These are phyloP conservation scores for Aureoboletus auriporus DNA, from an alignment of 768 basidiomycete genomes.

Conservation along the genomic window DNA sequence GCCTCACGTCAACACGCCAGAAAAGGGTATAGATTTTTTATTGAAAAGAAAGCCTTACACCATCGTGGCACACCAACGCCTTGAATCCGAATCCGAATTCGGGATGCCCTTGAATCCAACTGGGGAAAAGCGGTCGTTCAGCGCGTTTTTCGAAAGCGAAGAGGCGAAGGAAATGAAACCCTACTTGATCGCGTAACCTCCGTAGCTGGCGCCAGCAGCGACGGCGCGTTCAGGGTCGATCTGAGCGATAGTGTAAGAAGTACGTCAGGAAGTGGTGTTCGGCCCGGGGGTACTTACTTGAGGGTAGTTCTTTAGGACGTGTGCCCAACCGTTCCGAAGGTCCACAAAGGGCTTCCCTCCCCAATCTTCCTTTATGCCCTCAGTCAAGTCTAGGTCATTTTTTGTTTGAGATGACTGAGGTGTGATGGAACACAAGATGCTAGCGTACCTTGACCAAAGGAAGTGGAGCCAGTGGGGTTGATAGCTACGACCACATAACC, in stretches of 20 bases:
- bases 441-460: slow-evolving; percentile 76
- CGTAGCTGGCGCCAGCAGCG: slow-evolving; percentile 81
- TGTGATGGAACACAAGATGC: too few relatives aligned
- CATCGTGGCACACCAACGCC: slow-evolving; percentile 89
- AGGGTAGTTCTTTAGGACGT: slow-evolving; percentile 61
- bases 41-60: slow-evolving; percentile 43
- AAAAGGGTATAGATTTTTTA: not conserved
- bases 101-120: slow-evolving; percentile 94
- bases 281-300: slow-evolving; percentile 42
- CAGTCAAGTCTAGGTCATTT: slow-evolving; percentile 58
- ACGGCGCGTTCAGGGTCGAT: slow-evolving; percentile 67
- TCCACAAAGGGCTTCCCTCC: slow-evolving; percentile 84
- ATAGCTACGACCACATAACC: slow-evolving; percentile 87
- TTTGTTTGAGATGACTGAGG: not conserved
- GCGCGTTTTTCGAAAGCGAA: not conserved
- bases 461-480: slow-evolving; percentile 93
- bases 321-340: slow-evolving; percentile 69
- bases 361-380: slow-evolving; percentile 78
- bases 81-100: slow-evolving; percentile 88
- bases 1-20: not conserved
- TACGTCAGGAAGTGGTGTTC: not conserved
- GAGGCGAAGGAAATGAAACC: slow-evolving; percentile 20
- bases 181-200: slow-evolving; percentile 87
- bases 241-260: slow-evolving; percentile 31
- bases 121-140: slow-evolving; percentile 27